phyloP scores from a whole-genome alignment of 306 rosid genomes.

The Lagenaria siceraria region DNA sequence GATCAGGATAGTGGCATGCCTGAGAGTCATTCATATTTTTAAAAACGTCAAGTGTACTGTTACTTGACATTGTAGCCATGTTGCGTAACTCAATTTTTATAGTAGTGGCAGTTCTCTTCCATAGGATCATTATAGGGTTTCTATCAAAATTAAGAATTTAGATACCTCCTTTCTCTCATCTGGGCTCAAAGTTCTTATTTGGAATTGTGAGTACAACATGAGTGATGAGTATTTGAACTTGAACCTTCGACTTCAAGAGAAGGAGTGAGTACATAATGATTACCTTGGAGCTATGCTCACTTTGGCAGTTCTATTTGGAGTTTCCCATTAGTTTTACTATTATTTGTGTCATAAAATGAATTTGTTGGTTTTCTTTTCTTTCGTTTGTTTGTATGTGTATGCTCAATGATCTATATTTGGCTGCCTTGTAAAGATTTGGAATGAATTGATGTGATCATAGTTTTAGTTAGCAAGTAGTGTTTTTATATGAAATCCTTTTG shows the following conservation, averaged over 20 bases:
- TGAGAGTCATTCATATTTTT: too few relatives aligned
- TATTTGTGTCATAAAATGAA: background rate
- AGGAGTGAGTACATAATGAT: too few relatives aligned
- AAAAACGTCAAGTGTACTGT: too few relatives aligned
- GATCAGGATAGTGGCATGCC: conserved; percentile 5
- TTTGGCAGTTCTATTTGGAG: background rate
- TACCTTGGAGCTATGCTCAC: too few relatives aligned
- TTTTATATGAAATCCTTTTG: background rate
- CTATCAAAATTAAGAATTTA: background rate
- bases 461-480: background rate
- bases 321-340: background rate
- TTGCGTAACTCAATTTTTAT: too few relatives aligned
- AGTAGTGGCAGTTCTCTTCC: background rate
- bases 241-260: too few relatives aligned
- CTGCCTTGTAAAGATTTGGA: background rate
- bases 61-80: too few relatives aligned
- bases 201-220: too few relatives aligned
- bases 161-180: background rate
- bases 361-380: background rate
- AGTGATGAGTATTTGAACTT: too few relatives aligned
- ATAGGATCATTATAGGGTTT: background rate
- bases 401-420: background rate
- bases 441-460: background rate
- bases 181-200: background rate
- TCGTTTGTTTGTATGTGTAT: background rate